Conservation (phyloP, 208 protist species). For the Naegleria gruberi region DNA sequence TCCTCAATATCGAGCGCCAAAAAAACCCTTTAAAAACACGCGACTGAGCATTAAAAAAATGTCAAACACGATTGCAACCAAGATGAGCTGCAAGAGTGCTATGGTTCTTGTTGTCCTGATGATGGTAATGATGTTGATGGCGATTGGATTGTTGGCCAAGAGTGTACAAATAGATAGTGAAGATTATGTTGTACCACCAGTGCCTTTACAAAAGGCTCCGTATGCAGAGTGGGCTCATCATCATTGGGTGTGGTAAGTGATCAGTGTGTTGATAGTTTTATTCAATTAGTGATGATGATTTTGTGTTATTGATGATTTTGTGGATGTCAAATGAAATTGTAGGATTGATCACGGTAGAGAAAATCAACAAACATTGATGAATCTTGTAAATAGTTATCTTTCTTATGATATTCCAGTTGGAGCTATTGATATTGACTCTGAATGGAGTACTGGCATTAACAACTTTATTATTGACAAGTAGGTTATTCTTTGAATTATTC, state of each 20-base stretch:
- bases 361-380: background rate
- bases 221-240: constrained; percentile 33
- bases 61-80: too few relatives aligned
- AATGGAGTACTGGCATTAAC: constrained; percentile 30
- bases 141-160: too few relatives aligned
- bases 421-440: constrained; percentile 27
- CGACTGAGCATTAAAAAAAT: too few relatives aligned
- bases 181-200: background rate
- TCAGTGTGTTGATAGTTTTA: background rate
- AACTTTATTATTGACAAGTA: constrained; percentile 26
- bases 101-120: background rate
- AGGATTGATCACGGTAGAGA: background rate
- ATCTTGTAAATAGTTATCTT: background rate
- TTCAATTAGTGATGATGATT: background rate
- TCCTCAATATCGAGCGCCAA: too few relatives aligned
- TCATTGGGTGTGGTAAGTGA: constrained; percentile 35
- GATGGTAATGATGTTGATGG: background rate
- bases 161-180: background rate
- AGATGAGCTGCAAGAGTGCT: too few relatives aligned
- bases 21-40: too few relatives aligned
- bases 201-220: background rate
- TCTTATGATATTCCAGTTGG: constrained; percentile 24
- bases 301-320: background rate
- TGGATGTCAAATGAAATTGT: background rate
- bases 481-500: background rate